Base-by-base conservation (phyloP, 225 moss, liverwort and hornwort genomes). In the Lunularia cruciata region DNA sequence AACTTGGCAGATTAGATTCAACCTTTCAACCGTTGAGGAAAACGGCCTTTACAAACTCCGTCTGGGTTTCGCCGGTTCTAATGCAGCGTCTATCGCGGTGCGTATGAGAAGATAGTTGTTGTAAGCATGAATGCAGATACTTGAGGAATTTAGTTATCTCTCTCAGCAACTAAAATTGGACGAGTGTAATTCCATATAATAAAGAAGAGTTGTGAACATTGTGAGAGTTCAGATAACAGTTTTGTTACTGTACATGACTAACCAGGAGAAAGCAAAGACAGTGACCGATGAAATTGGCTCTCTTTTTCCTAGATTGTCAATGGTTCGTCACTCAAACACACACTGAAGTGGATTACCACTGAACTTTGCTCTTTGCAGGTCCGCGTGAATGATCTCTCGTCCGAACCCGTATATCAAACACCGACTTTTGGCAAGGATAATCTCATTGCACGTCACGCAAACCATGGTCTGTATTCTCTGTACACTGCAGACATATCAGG, bases 401-500 rank as follows among this genome's bases (percentile, higher is more conserved):
- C 60, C 57, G 87, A 72, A 57, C 87, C 92, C 0, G 63, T 64
- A 36, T 96, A 92, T 31, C 90, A 96, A 58, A 92, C 92, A 16
- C 83, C 86, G 87, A 87, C 89, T 58, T 84, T 89, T 39, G 96
- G 92, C 2, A 85, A 78, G 76, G 96, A 96, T 74, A 96, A 96
- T 49, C 78, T 87, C 2, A 75, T 96, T 47, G 90, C 96, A 19
- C 84, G 96, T 18, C 96, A 96, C 68, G 86, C 92, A 43, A 92
- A 82, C 60, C 96, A 84, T 68, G 92, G 96, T 7, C 72, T 86
- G 16, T 81, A 90, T 65, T 68, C 14, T 71, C 73, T 92, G 31
- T 96, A 88, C 76, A 76, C 70, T 6, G 63, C 90, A 10, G 89
- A 90, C 12, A 79, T 96, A 7, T 74, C 81, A 26, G 73, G 86